These are phyloP conservation scores for Cymbopogon citratus DNA, from an alignment of 176 grass and related monocot genomes.

Conservation along the genomic window DNA sequence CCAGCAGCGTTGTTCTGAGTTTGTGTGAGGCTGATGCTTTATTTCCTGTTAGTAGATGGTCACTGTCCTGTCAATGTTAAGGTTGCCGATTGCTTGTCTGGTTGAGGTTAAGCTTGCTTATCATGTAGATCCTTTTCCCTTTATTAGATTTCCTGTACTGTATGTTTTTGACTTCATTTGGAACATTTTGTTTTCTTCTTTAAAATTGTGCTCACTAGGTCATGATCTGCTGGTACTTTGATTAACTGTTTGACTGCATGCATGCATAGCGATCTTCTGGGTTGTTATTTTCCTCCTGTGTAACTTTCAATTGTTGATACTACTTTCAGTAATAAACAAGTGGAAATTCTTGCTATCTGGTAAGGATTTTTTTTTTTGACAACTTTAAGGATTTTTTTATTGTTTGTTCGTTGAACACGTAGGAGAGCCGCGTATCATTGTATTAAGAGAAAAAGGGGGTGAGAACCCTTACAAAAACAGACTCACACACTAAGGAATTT, in stretches of 20 bases:
- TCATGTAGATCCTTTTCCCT: slow-evolving; percentile 21
- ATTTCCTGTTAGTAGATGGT: slow-evolving; percentile 34
- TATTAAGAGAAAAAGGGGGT: neutral
- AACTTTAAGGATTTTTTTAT: neutral
- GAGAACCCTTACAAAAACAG: neutral
- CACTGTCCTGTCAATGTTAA: slow-evolving; percentile 31
- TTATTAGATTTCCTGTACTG: slow-evolving; percentile 5
- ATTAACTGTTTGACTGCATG: neutral
- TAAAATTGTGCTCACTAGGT: neutral
- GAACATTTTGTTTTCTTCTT: slow-evolving; percentile 15
- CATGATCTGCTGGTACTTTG: slow-evolving; percentile 4
- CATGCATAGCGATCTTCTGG: neutral
- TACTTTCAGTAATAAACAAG: slow-evolving; percentile 19
- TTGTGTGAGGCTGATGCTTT: slow-evolving; percentile 24
- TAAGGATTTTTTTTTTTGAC: neutral
- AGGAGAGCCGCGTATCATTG: neutral
- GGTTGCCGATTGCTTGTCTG: slow-evolving; percentile 23
- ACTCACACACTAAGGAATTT: neutral
- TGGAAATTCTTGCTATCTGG: neutral
- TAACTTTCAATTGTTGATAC: neutral
- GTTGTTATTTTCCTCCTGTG: neutral
- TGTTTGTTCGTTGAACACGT: neutral
- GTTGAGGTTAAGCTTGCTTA: slow-evolving; percentile 27
- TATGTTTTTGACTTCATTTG: slow-evolving; percentile 5
- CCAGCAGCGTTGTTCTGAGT: slow-evolving; percentile 9